phyloP scores from a whole-genome alignment of 2,329 filamentous ascomycete species.

The Fusarium incarnatum region DNA sequence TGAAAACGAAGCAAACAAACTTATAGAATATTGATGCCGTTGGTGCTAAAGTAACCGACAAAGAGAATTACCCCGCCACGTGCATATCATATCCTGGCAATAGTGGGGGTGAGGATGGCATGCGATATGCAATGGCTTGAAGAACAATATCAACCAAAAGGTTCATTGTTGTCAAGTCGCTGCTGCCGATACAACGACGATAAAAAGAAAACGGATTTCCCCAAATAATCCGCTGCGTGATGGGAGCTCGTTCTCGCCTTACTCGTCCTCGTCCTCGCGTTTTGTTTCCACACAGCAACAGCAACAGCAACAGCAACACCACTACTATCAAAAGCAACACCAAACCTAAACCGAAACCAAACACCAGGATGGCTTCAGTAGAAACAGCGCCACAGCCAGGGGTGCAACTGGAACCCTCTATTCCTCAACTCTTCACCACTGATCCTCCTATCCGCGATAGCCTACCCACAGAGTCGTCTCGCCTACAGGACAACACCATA shows the following conservation, averaged over 20 bases:
- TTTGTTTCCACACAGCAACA: slow-evolving; percentile 47
- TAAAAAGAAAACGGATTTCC: slow-evolving; percentile 38
- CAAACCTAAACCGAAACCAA: slow-evolving; percentile 21
- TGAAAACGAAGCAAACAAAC: neutral
- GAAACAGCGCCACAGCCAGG: slow-evolving; percentile 20
- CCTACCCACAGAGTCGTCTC: slow-evolving; percentile 75
- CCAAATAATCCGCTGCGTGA: slow-evolving; percentile 41
- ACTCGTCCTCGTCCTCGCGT: slow-evolving; percentile 49
- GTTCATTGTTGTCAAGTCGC: slow-evolving; percentile 21
- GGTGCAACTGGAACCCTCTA: slow-evolving; percentile 28
- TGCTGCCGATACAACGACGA: slow-evolving; percentile 15
- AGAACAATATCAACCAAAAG: slow-evolving; percentile 47
- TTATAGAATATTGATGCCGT: slow-evolving; percentile 26
- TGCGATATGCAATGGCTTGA: slow-evolving; percentile 41
- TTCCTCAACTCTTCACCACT: slow-evolving; percentile 69
- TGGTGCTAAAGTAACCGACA: slow-evolving; percentile 36
- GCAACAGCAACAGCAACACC: slow-evolving; percentile 4
- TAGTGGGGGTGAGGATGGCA: slow-evolving; percentile 43
- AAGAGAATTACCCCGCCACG: slow-evolving; percentile 40
- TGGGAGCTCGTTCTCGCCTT: slow-evolving; percentile 48
- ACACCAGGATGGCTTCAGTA: slow-evolving; percentile 30
- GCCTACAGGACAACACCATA: slow-evolving; percentile 75
- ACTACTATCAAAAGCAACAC: slow-evolving; percentile 11
- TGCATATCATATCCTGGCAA: slow-evolving; percentile 29
- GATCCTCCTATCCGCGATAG: slow-evolving; percentile 73